Evolutionary conservation across 306 rosid species (phyloP).

Genomic region (Castanea crenata): DNA sequence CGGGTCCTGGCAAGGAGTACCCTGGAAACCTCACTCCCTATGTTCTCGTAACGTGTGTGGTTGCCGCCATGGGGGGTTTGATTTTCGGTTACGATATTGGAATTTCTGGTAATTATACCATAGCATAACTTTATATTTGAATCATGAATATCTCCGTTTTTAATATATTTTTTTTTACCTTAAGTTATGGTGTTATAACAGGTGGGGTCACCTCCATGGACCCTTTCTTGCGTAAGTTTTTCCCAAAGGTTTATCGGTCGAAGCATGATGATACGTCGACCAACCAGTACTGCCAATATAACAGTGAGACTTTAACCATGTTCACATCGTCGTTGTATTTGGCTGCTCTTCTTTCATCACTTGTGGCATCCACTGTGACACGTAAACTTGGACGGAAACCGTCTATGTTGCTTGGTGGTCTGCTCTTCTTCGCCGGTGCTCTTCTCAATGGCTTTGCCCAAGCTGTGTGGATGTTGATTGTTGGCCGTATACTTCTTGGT

Average conservation of each 20-base stretch:
- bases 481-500: conserved; percentile 91
- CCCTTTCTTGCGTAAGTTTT: conserved; percentile 65
- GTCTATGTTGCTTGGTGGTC: conserved; percentile 85
- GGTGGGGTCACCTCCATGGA: conserved; percentile 97
- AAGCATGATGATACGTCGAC: conserved; percentile 25
- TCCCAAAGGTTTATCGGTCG: conserved; percentile 62
- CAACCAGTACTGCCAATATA: conserved; percentile 81
- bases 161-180: neutral
- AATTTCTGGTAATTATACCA: conserved; percentile 58
- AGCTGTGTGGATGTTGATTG: conserved; percentile 64
- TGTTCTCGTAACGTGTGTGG: conserved; percentile 69
- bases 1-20: conserved; percentile 42
- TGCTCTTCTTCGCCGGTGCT: conserved; percentile 71
- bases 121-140: too few species aligned
- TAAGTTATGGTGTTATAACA: neutral
- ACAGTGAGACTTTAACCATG: conserved; percentile 66
- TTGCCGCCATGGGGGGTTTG: conserved; percentile 97
- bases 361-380: conserved; percentile 71
- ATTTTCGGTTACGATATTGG: conserved; percentile 96
- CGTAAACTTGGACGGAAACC: conserved; percentile 67
- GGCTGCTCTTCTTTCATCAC: conserved; percentile 80
- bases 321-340: conserved; percentile 88
- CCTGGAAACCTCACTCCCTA: conserved; percentile 75
- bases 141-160: neutral
- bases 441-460: conserved; percentile 65